Conservation (phyloP, 805 yeast species). For the Starmera caribaea region DNA sequence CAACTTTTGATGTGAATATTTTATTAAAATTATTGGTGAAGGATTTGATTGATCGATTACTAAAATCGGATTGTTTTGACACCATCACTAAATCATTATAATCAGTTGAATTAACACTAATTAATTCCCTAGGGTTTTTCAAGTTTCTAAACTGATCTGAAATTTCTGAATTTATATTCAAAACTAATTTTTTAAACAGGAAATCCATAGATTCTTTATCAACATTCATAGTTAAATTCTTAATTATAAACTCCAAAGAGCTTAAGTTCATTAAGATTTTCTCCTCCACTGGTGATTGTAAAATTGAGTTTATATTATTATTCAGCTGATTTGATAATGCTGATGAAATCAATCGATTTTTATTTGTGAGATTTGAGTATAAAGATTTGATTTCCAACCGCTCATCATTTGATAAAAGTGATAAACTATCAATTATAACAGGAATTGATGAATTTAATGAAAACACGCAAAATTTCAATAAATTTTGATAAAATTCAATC, state of each 20-base stretch:
- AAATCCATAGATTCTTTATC: slow-evolving; percentile 2
- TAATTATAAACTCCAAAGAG: slow-evolving; percentile 11
- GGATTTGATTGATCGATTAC: neutral
- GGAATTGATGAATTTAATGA: slow-evolving; percentile 29
- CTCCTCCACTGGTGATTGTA: slow-evolving; percentile 17
- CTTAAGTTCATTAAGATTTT: slow-evolving; percentile 11
- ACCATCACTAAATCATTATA: slow-evolving; percentile 13
- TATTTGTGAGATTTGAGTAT: slow-evolving; percentile 3
- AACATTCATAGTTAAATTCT: neutral
- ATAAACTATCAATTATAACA: slow-evolving; percentile 24
- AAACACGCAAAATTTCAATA: slow-evolving; percentile 24
- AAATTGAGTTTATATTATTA: slow-evolving; percentile 9
- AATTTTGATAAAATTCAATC: slow-evolving; percentile 18
- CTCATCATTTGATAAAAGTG: slow-evolving; percentile 13
- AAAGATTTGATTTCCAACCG: slow-evolving; percentile 6
- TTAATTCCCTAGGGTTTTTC: slow-evolving; percentile 4
- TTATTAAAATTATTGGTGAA: slow-evolving; percentile 11
- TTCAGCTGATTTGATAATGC: slow-evolving; percentile 7
- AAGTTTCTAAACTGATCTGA: slow-evolving; percentile 10
- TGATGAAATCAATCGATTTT: too few species aligned
- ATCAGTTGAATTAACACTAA: slow-evolving; percentile 1
- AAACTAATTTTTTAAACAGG: slow-evolving; percentile 8
- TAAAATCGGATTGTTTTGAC: slow-evolving; percentile 7
- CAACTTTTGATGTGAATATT: slow-evolving; percentile 14
- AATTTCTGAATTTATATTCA: slow-evolving; percentile 11